These are phyloP conservation scores for Trichoderma erinaceum DNA, from an alignment of 495 filamentous ascomycete genomes.

Conservation along the genomic window DNA sequence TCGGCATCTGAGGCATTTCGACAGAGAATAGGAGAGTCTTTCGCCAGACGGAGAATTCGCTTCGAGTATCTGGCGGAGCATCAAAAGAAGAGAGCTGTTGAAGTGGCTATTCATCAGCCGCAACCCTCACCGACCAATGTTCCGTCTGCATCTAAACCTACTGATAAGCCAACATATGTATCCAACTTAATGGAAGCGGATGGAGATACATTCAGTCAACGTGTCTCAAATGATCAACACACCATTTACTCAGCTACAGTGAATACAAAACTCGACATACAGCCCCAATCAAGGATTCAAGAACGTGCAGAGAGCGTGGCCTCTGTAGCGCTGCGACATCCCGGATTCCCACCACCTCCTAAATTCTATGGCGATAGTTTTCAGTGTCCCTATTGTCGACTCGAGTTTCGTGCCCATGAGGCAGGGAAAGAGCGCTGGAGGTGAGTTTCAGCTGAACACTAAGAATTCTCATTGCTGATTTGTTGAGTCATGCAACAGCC, in stretches of 20 bases:
- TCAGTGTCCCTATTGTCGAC: not conserved
- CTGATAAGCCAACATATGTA: not conserved
- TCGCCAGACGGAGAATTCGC: not conserved
- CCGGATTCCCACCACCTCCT: not conserved
- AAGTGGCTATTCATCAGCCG: not conserved
- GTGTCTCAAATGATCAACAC: not conserved
- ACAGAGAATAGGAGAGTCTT: not conserved
- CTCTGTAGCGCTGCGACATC: not conserved
- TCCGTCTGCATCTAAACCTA: not conserved
- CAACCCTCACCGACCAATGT: not conserved
- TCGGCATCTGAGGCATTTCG: not conserved
- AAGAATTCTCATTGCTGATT: not conserved
- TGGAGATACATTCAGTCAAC: not conserved
- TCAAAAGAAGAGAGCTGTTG: not conserved
- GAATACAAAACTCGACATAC: not conserved
- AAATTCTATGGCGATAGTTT: not conserved
- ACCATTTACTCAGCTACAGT: not conserved
- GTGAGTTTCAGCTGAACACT: not conserved
- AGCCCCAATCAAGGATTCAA: not conserved
- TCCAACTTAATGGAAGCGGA: not conserved
- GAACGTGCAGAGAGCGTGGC: not conserved
- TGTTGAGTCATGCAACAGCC: not conserved
- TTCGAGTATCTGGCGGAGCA: not conserved
- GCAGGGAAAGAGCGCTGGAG: not conserved
- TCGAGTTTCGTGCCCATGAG: not conserved